Percentiles rank a stretch among this genome's conserved stretches.
These are phyloP conservation scores for Candida freyschussii DNA, from an alignment of 1,139 yeast species.

Conservation along the genomic window DNA sequence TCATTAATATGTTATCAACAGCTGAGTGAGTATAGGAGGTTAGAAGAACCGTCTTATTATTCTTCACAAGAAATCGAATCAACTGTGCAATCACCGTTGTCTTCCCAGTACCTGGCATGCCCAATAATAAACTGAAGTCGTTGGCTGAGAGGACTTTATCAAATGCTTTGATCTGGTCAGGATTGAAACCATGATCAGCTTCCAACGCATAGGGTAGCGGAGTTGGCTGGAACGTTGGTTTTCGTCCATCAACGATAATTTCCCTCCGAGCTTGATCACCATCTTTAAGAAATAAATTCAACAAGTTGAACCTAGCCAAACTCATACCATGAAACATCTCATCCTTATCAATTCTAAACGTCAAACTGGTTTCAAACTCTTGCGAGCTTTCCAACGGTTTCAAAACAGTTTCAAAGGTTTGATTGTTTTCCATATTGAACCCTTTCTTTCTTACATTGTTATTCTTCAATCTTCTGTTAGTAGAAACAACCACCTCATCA, in stretches of 20 bases:
- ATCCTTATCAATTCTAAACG: constrained; percentile 75
- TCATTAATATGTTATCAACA: constrained; percentile 83
- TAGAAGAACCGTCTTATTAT: constrained; percentile 64
- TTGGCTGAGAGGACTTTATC: constrained; percentile 56
- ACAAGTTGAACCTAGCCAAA: constrained; percentile 67
- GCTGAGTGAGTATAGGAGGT: constrained; percentile 95
- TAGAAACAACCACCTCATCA: constrained; percentile 20
- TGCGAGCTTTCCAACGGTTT: constrained; percentile 20
- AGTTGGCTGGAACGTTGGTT: constrained; percentile 38
- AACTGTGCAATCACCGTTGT: constrained; percentile 85
- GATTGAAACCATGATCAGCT: constrained; percentile 39
- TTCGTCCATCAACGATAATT: constrained; percentile 54
- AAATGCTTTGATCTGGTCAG: constrained; percentile 68
- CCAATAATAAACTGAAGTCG: constrained; percentile 78
- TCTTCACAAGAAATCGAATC: constrained; percentile 53
- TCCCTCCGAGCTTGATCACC: constrained; percentile 52
- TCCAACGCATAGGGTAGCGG: constrained; percentile 27
- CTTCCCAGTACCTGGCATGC: constrained; percentile 99
- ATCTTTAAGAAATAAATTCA: constrained; percentile 56
- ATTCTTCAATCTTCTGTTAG: constrained; percentile 29
- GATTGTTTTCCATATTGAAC: constrained; percentile 42
- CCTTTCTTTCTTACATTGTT: constrained; percentile 37
- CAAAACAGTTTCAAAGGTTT: constrained; percentile 46
- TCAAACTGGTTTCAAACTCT: constrained; percentile 15
- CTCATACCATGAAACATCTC: constrained; percentile 73